Evolutionary conservation across 805 yeast species (phyloP).

Genomic region (Ogataea paraovalis): DNA sequence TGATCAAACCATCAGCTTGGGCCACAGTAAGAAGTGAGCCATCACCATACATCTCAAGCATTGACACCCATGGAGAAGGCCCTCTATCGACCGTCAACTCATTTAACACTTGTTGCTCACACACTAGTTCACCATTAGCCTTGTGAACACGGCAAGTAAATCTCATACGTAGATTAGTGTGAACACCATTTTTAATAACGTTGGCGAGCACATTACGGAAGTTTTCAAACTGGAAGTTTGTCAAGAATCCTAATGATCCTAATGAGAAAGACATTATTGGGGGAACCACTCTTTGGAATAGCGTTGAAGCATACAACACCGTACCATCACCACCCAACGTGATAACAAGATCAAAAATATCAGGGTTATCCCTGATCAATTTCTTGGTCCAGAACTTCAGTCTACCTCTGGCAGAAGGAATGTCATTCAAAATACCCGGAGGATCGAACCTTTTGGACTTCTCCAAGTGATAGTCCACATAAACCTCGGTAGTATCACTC

Average conservation of each 20-base stretch:
- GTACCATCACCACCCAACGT: conserved; percentile 98
- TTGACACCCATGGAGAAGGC: conserved; percentile 87
- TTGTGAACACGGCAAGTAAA: conserved; percentile 73
- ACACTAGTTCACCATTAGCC: conserved; percentile 48
- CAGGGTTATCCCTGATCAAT: conserved; percentile 43
- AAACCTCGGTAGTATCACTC: conserved; percentile 37
- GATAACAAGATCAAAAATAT: conserved; percentile 67
- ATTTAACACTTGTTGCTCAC: conserved; percentile 77
- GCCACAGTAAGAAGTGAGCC: conserved; percentile 80
- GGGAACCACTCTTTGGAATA: conserved; percentile 83
- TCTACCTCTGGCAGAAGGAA: conserved; percentile 41
- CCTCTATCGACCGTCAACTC: conserved; percentile 92
- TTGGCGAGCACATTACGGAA: conserved; percentile 55
- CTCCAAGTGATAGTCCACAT: conserved; percentile 69
- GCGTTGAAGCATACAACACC: conserved; percentile 79
- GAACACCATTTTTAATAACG: conserved; percentile 67
- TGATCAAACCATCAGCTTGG: conserved; percentile 89
- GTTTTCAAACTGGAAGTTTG: conserved; percentile 77
- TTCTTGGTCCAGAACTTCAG: conserved; percentile 69
- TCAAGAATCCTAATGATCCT: conserved; percentile 90
- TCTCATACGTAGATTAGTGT: conserved; percentile 79
- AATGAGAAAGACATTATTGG: conserved; percentile 86
- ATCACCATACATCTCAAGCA: conserved; percentile 86
- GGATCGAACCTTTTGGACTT: conserved; percentile 61
- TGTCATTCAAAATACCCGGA: conserved; percentile 43